Percentiles rank a stretch among this genome's conserved stretches.
These are phyloP conservation scores for Phialophora tarda DNA, from an alignment of 2,329 filamentous ascomycete species.

Conservation along the genomic window DNA sequence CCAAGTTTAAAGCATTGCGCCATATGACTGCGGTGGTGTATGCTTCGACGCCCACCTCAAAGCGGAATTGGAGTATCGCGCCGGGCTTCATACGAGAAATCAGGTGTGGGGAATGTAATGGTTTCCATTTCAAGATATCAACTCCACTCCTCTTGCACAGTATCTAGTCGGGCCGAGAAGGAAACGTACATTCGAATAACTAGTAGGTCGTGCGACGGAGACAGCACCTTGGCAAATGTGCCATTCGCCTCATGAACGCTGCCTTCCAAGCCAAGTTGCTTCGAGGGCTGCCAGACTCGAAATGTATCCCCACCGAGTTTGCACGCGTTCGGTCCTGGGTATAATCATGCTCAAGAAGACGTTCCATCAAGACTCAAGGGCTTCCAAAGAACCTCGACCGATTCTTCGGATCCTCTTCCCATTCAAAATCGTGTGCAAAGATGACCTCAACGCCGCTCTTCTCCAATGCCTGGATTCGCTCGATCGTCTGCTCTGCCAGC, in stretches of 20 bases:
- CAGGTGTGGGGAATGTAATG: neutral
- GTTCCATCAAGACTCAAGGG: slow-evolving; percentile 4
- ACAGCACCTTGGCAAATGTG: neutral
- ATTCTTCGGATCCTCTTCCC: slow-evolving; percentile 37
- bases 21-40: neutral
- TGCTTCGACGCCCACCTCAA: neutral
- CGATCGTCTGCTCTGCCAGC: slow-evolving; percentile 39
- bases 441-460: slow-evolving; percentile 41
- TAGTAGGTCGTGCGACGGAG: neutral
- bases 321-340: neutral
- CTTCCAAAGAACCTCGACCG: slow-evolving; percentile 32
- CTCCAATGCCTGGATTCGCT: slow-evolving; percentile 37
- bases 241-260: neutral
- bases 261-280: neutral
- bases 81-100: neutral
- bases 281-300: neutral
- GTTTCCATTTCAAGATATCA: neutral
- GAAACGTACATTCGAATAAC: neutral
- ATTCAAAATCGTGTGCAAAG: slow-evolving; percentile 43
- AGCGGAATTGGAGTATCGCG: neutral
- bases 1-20: neutral
- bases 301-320: neutral
- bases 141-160: neutral
- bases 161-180: neutral
- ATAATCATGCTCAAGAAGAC: slow-evolving; percentile 1